Evolutionary conservation across 441 rosid species (phyloP).

Genomic region (Biscutella laevigata): DNA sequence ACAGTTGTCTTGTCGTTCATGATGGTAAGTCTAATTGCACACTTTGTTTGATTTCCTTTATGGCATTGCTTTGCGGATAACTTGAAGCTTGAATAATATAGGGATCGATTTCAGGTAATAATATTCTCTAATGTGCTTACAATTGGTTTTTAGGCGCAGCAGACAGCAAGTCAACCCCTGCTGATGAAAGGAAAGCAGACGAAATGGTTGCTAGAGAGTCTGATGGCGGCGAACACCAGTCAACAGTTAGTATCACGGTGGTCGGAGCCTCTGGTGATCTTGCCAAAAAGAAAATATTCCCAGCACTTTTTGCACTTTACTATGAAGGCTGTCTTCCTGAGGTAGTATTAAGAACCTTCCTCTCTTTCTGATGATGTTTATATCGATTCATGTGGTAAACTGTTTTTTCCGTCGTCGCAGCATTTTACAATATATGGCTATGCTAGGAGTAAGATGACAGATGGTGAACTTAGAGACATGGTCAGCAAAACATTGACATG

Average conservation of each 20-base stretch:
- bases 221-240: constrained; percentile 28
- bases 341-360: constrained; percentile 43
- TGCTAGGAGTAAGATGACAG: constrained; percentile 92
- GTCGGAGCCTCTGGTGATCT: constrained; percentile 99
- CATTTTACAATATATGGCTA: constrained; percentile 84
- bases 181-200: constrained; percentile 25
- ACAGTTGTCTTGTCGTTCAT: constrained; percentile 35
- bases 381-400: not conserved
- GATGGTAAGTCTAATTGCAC: constrained; percentile 39
- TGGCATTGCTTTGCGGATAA: not conserved
- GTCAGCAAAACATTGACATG: constrained; percentile 85
- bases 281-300: constrained; percentile 95
- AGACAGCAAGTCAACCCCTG: constrained; percentile 33
- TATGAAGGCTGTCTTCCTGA: constrained; percentile 87
- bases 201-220: constrained; percentile 23
- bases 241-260: constrained; percentile 75
- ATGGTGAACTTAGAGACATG: constrained; percentile 77
- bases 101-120: not conserved
- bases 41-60: not conserved
- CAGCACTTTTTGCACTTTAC: constrained; percentile 91
- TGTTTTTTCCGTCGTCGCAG: constrained; percentile 24
- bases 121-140: not conserved
- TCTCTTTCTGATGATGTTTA: constrained; percentile 24
- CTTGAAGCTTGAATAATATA: not conserved
- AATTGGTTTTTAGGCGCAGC: constrained; percentile 39